Base-by-base conservation (phyloP, 2,329 filamentous ascomycete genomes). In the Beauveria medogensis region DNA sequence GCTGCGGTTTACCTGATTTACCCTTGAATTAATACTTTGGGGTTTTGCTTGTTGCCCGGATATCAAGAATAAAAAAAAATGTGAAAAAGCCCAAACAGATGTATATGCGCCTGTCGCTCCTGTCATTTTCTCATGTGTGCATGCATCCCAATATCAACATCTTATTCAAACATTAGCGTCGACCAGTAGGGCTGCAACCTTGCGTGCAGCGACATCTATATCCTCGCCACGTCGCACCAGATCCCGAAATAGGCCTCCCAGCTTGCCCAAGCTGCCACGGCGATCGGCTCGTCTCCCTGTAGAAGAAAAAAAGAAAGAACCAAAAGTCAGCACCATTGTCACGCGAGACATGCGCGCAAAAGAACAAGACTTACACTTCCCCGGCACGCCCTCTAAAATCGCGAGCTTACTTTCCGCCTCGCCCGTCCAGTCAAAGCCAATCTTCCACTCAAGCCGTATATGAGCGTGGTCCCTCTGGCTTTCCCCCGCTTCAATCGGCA, bases 401-500 rank as follows among this genome's bases (percentile, higher is more conserved):
- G 73, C 74, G 18, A 90, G 72, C 50, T 76, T 75, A 65, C 82
- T 89, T 67, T 82, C 80, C 5, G 85, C 87, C 68, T 90, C 88
- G 6, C 88, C 88, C 0, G 86, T 87, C 87, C 87, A 90, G 70
- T 90, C 87, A 67, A 90, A 89, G 2, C 73, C 72, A 48, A 89
- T 84, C 52, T 72, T 75, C 88, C 88, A 91, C 61, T 79, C 76
- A 1, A 90, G 73, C 28, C 83, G 78, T 5, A 86, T 60, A 12
- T 76, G 70, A 2, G 80, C 75, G 10, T 73, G 63, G 1, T 70
- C 68, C 1, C 74, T 69, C 54, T 72, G 59, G 74, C 65, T 64
- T 55, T 67, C 57, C 66, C 60, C 65, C 3, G 65, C 53, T 30
- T 78, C 68, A 6, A 81, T 64, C 0, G 75, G 71, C 1, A 84